phyloP scores from a whole-genome alignment of 2,329 filamentous ascomycete species.

The Stromatinia cepivora region DNA sequence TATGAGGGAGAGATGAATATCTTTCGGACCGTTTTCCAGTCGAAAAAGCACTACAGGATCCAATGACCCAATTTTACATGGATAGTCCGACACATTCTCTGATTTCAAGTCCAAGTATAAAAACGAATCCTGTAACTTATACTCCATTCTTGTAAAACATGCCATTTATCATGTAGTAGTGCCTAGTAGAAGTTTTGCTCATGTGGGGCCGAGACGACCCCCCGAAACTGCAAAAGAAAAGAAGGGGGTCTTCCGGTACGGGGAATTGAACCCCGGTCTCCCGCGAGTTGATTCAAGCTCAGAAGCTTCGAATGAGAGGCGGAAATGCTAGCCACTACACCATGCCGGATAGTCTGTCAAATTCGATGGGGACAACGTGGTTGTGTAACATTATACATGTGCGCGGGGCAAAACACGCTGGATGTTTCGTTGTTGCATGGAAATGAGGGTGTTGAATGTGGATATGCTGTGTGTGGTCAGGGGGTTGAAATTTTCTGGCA shows the following conservation, averaged over 20 bases:
- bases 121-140: too few species aligned
- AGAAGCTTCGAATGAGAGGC: background rate
- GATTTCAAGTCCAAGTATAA: too few species aligned
- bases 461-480: fast-evolving
- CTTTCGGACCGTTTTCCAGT: too few species aligned
- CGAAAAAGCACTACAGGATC: too few species aligned
- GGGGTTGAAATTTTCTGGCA: background rate
- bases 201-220: background rate
- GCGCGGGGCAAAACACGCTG: too few species aligned
- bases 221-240: background rate
- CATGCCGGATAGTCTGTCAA: background rate
- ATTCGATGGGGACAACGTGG: too few species aligned
- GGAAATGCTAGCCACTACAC: slow-evolving; percentile 13
- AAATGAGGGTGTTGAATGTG: fast-evolving
- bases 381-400: too few species aligned
- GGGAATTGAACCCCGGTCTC: slow-evolving; percentile 12
- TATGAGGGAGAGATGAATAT: too few species aligned
- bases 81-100: too few species aligned
- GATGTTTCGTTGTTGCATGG: background rate
- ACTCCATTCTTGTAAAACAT: too few species aligned
- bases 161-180: too few species aligned
- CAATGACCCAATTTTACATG: too few species aligned
- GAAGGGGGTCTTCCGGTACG: background rate
- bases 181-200: background rate
- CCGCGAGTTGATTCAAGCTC: background rate